phyloP scores from a whole-genome alignment of 2,329 filamentous ascomycete genomes.

The Apiospora hydei region DNA sequence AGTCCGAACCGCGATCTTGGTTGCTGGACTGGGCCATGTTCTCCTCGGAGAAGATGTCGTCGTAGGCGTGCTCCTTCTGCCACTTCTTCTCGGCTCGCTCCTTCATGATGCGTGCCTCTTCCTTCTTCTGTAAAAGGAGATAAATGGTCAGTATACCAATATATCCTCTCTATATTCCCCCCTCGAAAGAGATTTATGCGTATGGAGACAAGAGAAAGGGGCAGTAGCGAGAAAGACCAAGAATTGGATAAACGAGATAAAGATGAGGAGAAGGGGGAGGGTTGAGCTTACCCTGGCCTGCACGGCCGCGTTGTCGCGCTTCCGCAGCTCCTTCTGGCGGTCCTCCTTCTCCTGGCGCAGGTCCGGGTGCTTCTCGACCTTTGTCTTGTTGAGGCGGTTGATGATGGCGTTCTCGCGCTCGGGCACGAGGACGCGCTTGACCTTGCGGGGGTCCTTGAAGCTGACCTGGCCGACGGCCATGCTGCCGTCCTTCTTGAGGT shows the following conservation, averaged over 20 bases:
- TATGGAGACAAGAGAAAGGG: background rate
- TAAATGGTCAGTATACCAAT: background rate
- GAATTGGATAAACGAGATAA: conserved; percentile 23
- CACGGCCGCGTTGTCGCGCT: conserved; percentile 70
- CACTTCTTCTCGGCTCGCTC: conserved; percentile 90
- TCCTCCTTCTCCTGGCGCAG: conserved; percentile 84
- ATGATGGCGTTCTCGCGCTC: conserved; percentile 88
- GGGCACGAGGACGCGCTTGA: conserved; percentile 81
- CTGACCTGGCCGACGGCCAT: conserved; percentile 96
- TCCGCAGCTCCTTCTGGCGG: conserved; percentile 73
- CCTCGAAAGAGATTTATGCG: too few species aligned
- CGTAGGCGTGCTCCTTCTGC: conserved; percentile 98
- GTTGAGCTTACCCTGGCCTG: conserved; percentile 63
- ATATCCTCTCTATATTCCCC: background rate
- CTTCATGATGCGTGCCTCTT: conserved; percentile 75
- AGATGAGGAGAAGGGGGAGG: conserved; percentile 17
- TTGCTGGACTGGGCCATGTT: conserved; percentile 82
- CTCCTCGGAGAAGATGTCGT: conserved; percentile 87
- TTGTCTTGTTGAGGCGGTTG: conserved; percentile 98
- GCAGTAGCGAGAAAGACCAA: background rate
- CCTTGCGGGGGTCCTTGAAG: conserved; percentile 88
- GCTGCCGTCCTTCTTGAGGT: conserved; percentile 91
- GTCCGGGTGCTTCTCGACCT: conserved; percentile 86
- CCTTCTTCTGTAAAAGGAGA: conserved; percentile 67
- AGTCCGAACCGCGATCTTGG: conserved; percentile 79